Evolutionary conservation across 2,329 filamentous ascomycete genomes (phyloP), one percentile per base, ranked within the genome.

Genomic region (Seiridium cupressi): DNA sequence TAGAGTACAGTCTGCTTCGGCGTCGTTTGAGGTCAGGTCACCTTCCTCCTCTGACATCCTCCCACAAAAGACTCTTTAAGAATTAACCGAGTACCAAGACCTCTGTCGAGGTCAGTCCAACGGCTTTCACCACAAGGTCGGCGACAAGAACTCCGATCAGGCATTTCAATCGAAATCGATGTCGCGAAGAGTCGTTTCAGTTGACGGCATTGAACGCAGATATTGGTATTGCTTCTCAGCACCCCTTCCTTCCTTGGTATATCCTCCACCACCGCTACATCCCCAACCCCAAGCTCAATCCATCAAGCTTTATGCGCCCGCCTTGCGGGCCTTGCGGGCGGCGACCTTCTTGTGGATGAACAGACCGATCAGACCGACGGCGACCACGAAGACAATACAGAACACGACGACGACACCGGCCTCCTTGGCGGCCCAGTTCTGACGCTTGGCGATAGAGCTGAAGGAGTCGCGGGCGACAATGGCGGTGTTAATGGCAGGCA

Each of bases 391-490:
- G 55, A 73, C 72, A 51, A 73, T 73, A 65, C 68, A 68, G 62
- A 73, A 73, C 48, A 73, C 71, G 44, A 72, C 71, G 51, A 72
- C 60, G 62, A 72, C 70, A 68, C 71, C 71, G 54, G 70, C 67
- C 62, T 73, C 70, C 61, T 70, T 61, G 61, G 67, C 62, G 53
- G 68, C 68, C 66, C 72, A 73, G 70, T 72, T 73, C 60, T 70
- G 61, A 57, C 72, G 72, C 55, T 65, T 67, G 59, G 65, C 66
- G 58, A 73, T 67, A 57, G 65, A 63, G 66, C 65, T 66, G 54
- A 70, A 56, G 62, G 64, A 64, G 63, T 73, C 70, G 68, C 71
- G 70, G 64, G 71, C 69, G 67, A 72, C 65, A 61, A 73, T 49
- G 62, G 70, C 68, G 59, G 66, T 71, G 67, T 68, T 72, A 56